Percentiles rank a stretch among this genome's conserved stretches.
Evolutionary conservation across 2,329 filamentous ascomycete genomes (phyloP).

Genomic region (Trichoderma sp.): DNA sequence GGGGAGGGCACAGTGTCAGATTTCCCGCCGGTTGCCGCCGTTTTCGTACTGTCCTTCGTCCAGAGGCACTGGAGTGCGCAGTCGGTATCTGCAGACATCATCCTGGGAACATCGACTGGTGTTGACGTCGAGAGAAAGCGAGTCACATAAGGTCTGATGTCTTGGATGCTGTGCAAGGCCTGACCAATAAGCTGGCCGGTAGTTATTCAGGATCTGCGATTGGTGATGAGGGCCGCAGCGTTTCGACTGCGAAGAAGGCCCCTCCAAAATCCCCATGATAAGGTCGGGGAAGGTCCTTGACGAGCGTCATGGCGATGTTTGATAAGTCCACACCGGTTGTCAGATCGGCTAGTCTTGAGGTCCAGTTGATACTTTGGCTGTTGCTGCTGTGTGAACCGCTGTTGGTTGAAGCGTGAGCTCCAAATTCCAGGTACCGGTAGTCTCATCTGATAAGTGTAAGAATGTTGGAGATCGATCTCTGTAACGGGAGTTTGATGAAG

Average conservation of each 20-base stretch:
- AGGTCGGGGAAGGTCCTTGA: no score
- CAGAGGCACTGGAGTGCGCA: no score
- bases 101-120: background rate
- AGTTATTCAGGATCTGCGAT: background rate
- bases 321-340: no score
- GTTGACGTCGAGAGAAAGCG: background rate
- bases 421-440: background rate
- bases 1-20: constrained; percentile 25
- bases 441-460: background rate
- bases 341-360: background rate
- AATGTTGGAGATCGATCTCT: background rate
- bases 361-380: background rate
- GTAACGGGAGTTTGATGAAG: background rate
- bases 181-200: no score
- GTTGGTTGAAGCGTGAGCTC: background rate
- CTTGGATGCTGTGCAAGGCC: background rate
- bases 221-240: no score
- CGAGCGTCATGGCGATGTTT: no score
- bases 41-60: background rate
- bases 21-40: background rate
- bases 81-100: no score
- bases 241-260: no score
- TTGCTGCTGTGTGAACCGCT: no score
- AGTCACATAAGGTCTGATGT: background rate
- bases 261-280: no score